Evolutionary conservation across 768 basidiomycete species (phyloP).

Genomic region (Termitomyces sp.): DNA sequence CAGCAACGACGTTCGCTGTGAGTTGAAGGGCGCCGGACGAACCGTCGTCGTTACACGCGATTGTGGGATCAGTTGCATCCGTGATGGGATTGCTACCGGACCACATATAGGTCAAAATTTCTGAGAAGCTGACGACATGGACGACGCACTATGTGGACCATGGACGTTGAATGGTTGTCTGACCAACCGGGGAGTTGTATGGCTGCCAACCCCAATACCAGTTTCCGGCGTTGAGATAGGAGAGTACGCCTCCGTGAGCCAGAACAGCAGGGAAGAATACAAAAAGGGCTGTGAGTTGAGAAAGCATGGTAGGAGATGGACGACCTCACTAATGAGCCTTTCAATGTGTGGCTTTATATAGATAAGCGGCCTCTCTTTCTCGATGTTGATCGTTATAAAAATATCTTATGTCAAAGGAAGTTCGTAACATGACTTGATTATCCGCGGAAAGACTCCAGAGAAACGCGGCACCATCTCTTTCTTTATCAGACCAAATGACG

Average conservation of each 20-base stretch:
- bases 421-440: slow-evolving; percentile 9
- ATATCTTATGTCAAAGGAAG: not conserved
- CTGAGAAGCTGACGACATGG: not conserved
- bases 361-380: not conserved
- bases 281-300: slow-evolving; percentile 23
- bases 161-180: slow-evolving; percentile 36
- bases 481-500: not conserved
- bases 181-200: slow-evolving; percentile 37
- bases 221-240: slow-evolving; percentile 32
- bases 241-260: slow-evolving; percentile 40
- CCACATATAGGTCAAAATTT: not conserved
- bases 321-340: not conserved
- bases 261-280: slow-evolving; percentile 23
- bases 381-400: not conserved
- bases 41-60: slow-evolving; percentile 45
- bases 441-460: not conserved
- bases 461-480: not conserved
- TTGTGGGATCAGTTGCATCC: slow-evolving; percentile 28
- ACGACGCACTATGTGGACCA: slow-evolving; percentile 37
- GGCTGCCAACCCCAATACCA: slow-evolving; percentile 37
- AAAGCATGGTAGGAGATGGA: slow-evolving; percentile 19
- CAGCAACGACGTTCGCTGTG: slow-evolving; percentile 37
- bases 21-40: slow-evolving; percentile 33
- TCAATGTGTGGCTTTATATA: slow-evolving; percentile 2
- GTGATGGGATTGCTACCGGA: slow-evolving; percentile 34